Conservation (phyloP, 257 asterid genomes). For the Solanum acaule region DNA sequence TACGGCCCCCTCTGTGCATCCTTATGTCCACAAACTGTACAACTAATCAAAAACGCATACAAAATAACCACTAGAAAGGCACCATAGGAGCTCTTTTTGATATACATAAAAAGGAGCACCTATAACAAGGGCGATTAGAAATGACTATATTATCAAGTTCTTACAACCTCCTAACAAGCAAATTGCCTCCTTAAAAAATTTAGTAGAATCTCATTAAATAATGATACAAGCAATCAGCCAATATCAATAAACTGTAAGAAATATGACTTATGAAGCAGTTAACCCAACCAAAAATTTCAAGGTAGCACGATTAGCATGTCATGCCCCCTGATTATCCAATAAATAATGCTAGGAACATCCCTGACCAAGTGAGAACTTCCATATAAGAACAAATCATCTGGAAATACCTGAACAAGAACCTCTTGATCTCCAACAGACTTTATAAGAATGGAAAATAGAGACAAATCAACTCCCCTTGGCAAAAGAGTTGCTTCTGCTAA, state of each 20-base stretch:
- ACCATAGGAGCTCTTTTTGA: neutral
- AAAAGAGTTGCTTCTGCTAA: conserved; percentile 96
- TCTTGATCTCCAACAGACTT: conserved; percentile 86
- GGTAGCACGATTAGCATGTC: neutral
- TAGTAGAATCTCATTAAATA: neutral
- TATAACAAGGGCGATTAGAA: neutral
- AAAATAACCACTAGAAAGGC: neutral
- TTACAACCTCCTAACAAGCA: neutral
- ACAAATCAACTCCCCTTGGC: conserved; percentile 92
- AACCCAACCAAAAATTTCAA: neutral
- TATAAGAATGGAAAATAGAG: conserved; percentile 79
- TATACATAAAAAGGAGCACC: neutral
- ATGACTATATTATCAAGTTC: neutral
- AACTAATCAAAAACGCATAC: neutral
- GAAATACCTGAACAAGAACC: conserved; percentile 87
- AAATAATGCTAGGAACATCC: neutral
- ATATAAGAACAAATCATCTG: neutral
- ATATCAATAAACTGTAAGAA: neutral
- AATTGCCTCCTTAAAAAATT: neutral
- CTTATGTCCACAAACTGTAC: neutral
- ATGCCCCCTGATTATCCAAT: neutral
- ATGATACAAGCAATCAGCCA: neutral
- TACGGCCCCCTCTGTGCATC: neutral
- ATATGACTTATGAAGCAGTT: neutral
- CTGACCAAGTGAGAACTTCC: neutral